A percentile compares a stretch with the other conserved stretches of the same genome.
Conservation (phyloP, 495 filamentous ascomycete genomes). For the Aspergillus egyptiacus region DNA sequence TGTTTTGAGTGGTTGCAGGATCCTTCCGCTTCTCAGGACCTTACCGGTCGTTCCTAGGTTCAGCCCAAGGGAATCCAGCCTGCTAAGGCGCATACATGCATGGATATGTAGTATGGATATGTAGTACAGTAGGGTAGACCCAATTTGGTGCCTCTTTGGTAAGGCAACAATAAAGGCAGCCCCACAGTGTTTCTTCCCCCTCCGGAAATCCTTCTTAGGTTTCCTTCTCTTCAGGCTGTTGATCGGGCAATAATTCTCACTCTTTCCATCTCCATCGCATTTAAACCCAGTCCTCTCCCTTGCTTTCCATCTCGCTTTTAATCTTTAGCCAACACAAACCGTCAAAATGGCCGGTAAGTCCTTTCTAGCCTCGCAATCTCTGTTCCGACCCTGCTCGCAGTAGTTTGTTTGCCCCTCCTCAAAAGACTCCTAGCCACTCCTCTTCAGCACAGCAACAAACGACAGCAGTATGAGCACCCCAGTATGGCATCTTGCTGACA, state of each 20-base stretch:
- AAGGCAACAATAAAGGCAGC: conserved; percentile 7
- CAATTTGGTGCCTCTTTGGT: conserved; percentile 1
- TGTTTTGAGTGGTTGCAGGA: no score
- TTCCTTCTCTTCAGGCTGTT: conserved; percentile 7
- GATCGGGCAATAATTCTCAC: conserved; percentile 3
- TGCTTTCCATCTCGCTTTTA: not conserved
- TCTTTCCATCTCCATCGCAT: not conserved
- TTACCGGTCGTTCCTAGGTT: no score
- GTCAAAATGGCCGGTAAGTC: conserved; percentile 41
- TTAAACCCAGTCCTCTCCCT: not conserved
- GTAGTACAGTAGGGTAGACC: not conserved
- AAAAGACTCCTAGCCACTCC: conserved; percentile 11
- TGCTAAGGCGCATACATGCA: not conserved
- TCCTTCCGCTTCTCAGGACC: no score
- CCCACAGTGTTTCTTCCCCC: conserved; percentile 4
- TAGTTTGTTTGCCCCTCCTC: conserved; percentile 22
- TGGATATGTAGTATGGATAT: not conserved
- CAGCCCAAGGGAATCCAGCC: no score
- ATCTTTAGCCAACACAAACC: not conserved
- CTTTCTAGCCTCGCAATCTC: not conserved
- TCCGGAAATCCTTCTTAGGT: conserved; percentile 12
- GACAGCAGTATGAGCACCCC: not conserved
- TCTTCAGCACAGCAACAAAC: conserved; percentile 8
- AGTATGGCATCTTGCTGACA: conserved; percentile 17
- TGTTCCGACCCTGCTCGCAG: not conserved